Percentiles rank a stretch among this genome's conserved stretches.
phyloP scores from a whole-genome alignment of 2,329 filamentous ascomycete genomes.

The Fusarium tuaranense region DNA sequence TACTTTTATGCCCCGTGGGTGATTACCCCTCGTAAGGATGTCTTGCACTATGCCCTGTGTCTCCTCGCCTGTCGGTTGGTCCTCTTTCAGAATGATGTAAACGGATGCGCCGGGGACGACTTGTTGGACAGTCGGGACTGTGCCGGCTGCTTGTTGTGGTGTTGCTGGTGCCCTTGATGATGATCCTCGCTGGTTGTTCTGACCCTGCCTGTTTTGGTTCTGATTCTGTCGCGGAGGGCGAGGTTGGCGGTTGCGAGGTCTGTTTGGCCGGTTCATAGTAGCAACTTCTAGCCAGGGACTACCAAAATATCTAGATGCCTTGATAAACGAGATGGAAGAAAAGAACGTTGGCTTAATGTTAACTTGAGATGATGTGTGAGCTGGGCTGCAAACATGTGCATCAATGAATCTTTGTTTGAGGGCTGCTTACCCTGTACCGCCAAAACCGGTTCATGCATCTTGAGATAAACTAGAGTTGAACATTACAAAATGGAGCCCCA shows the following conservation, averaged over 20 bases:
- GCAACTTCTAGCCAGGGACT: background rate
- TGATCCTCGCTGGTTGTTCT: conserved; percentile 30
- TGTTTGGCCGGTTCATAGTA: conserved; percentile 49
- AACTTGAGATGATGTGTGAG: background rate
- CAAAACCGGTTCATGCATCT: background rate
- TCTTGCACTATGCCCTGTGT: conserved; percentile 75
- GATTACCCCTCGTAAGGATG: conserved; percentile 78
- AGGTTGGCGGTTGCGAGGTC: conserved; percentile 50
- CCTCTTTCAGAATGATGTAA: conserved; percentile 80
- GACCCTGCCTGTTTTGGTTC: background rate
- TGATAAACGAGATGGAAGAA: background rate
- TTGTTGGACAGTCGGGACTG: conserved; percentile 61
- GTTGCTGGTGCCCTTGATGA: conserved; percentile 43
- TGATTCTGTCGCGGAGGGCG: conserved; percentile 41
- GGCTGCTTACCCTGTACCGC: background rate
- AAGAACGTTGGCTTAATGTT: background rate
- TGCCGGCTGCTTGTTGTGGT: conserved; percentile 50
- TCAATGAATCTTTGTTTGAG: background rate
- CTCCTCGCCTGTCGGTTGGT: conserved; percentile 79
- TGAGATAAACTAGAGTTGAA: background rate
- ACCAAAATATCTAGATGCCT: background rate
- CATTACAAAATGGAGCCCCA: too few species aligned
- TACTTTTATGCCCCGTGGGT: conserved; percentile 84
- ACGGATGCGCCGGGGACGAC: conserved; percentile 73
- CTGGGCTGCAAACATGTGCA: background rate